Evolutionary conservation across 257 asterid genomes (phyloP).

Genomic region (Solanum bulbocastanum): DNA sequence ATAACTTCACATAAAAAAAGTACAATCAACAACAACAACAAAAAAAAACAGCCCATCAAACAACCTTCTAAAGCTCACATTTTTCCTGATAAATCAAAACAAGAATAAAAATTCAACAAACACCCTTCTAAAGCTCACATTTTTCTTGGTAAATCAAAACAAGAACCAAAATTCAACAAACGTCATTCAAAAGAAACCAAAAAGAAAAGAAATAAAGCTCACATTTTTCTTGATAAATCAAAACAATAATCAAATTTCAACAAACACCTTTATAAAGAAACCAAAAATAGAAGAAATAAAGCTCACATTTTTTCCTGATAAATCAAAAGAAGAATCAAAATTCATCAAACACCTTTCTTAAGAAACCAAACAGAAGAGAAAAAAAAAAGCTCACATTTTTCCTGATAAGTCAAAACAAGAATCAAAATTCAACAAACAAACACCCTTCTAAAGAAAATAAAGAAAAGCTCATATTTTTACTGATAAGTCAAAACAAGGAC

Average conservation of each 20-base stretch:
- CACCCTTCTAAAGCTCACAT: background rate
- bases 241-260: background rate
- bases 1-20: constrained; percentile 25
- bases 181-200: background rate
- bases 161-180: background rate
- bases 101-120: background rate
- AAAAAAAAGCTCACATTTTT: background rate
- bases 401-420: background rate
- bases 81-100: background rate
- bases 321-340: background rate
- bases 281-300: background rate
- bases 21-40: background rate
- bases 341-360: background rate
- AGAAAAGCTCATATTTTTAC: background rate
- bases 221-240: background rate
- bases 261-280: background rate
- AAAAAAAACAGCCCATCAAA: background rate
- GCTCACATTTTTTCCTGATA: background rate
- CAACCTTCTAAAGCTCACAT: background rate
- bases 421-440: background rate
- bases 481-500: background rate
- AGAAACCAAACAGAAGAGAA: background rate
- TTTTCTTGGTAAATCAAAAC: background rate
- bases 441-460: background rate
- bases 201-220: background rate